Evolutionary conservation across 139 green algal genomes (phyloP).

Genomic region (Astrephomene gubernaculifera): DNA sequence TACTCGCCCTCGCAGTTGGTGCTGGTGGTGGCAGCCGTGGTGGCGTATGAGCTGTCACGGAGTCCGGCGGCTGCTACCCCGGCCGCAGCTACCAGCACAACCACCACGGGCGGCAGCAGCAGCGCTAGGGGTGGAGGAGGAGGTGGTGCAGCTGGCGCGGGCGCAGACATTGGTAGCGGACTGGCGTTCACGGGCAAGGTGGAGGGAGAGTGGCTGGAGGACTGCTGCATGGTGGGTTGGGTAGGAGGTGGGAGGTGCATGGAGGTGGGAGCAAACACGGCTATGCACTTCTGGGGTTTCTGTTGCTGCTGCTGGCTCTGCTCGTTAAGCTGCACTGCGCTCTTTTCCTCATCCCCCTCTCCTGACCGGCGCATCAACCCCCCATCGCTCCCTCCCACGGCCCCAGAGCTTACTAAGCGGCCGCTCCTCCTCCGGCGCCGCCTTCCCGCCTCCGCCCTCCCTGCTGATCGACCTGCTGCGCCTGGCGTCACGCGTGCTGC

Average conservation of each 20-base stretch:
- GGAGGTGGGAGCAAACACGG: too few relatives aligned
- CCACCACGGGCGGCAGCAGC: too few relatives aligned
- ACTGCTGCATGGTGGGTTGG: not conserved
- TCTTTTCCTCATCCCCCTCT: not conserved
- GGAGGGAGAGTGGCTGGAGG: not conserved
- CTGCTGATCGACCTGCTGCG: constrained; percentile 12
- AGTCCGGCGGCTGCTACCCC: too few relatives aligned
- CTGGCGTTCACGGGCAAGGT: not conserved
- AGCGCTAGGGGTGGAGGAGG: not conserved
- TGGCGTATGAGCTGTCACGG: not conserved
- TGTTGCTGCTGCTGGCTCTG: not conserved
- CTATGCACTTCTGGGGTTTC: not conserved
- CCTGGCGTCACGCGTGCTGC: not conserved
- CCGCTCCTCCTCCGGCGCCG: not conserved
- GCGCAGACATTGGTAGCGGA: not conserved
- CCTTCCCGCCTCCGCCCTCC: not conserved
- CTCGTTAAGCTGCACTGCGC: not conserved
- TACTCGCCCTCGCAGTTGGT: constrained; percentile 5
- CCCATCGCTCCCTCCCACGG: not conserved
- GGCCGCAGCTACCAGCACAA: too few relatives aligned
- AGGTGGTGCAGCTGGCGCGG: too few relatives aligned
- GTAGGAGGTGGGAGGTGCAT: not conserved
- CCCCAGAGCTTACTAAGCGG: not conserved
- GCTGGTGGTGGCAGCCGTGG: not conserved
- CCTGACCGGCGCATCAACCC: not conserved